Conservation (phyloP, 129 eudicot species). For the Artemisia argyi region DNA sequence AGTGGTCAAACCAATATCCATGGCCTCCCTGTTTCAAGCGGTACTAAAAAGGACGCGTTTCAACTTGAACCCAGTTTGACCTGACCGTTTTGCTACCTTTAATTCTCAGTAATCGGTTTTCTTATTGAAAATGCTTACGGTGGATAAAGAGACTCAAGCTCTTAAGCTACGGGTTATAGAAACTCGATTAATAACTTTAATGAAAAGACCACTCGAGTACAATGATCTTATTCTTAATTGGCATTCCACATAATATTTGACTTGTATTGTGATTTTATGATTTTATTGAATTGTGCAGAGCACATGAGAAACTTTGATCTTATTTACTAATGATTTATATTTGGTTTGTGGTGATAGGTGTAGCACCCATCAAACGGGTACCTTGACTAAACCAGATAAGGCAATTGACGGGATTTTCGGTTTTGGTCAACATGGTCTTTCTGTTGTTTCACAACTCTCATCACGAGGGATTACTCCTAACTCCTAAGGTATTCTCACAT, state of each 20-base stretch:
- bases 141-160: no score
- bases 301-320: conserved; percentile 2
- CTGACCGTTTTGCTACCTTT: no score
- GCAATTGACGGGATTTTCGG: conserved; percentile 98
- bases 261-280: not conserved
- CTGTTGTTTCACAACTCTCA: conserved; percentile 86
- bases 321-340: conserved; percentile 6
- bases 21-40: no score
- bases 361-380: conserved; percentile 90
- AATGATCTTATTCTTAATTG: no score
- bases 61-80: no score
- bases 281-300: not conserved
- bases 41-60: no score
- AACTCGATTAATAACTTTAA: no score
- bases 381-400: conserved; percentile 74
- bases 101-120: no score
- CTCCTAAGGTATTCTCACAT: conserved; percentile 90
- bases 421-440: conserved; percentile 76
- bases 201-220: no score
- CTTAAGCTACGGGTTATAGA: no score
- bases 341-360: conserved; percentile 55
- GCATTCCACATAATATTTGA: not conserved
- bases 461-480: conserved; percentile 90
- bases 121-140: no score
- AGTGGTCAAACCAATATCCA: no score